These are phyloP conservation scores for Podospora comata DNA, from an alignment of 495 filamentous ascomycete genomes.

Conservation along the genomic window DNA sequence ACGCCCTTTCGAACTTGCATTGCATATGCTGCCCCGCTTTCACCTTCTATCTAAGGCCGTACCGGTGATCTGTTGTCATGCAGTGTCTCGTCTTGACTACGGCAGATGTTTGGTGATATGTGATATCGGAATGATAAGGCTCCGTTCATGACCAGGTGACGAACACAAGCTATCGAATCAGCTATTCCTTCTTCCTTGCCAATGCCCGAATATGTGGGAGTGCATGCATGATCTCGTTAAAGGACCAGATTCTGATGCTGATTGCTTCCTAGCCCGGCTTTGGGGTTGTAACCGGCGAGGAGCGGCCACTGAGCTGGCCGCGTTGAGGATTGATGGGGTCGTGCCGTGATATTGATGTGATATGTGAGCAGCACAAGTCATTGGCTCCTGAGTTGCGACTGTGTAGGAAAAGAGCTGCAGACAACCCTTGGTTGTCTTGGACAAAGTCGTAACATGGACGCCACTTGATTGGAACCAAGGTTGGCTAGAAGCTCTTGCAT, in stretches of 20 bases:
- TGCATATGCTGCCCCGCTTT: not conserved
- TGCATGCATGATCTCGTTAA: slow-evolving; percentile 6
- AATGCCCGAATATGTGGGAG: not conserved
- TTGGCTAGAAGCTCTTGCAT: not conserved
- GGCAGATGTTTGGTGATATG: not conserved
- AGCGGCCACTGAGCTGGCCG: not conserved
- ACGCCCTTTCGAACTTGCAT: not conserved
- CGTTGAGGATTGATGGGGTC: not conserved
- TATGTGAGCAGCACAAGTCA: slow-evolving; percentile 3
- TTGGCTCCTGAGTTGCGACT: not conserved
- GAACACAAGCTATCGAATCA: not conserved
- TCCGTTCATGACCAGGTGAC: not conserved
- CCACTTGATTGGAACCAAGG: not conserved
- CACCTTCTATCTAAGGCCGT: slow-evolving; percentile 1
- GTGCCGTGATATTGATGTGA: not conserved
- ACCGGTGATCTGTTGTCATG: not conserved
- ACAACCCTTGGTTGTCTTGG: not conserved
- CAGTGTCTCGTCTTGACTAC: not conserved
- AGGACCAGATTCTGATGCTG: not conserved
- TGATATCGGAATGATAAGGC: not conserved
- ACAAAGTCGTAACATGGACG: not conserved
- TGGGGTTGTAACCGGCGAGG: not conserved
- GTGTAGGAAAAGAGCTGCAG: not conserved
- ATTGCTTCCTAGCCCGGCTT: not conserved
- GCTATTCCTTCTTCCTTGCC: not conserved